Conservation (phyloP, 2,329 filamentous ascomycete genomes). For the Piedraia hortae region DNA sequence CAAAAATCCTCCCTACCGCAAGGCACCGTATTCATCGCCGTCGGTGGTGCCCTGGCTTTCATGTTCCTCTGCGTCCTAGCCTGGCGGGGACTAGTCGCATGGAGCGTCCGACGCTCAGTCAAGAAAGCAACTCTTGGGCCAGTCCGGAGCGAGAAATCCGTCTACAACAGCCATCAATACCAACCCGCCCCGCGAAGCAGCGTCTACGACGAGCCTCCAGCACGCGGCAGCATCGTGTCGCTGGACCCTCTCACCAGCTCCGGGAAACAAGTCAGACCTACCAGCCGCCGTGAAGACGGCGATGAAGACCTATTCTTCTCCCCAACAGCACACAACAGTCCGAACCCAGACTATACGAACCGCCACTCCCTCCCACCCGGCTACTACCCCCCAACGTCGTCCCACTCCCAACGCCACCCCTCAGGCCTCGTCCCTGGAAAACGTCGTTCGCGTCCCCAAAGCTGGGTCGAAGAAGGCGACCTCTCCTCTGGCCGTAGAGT, state of each 20-base stretch:
- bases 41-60: constrained; percentile 65
- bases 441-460: constrained; percentile 2
- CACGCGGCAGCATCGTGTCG: constrained; percentile 27
- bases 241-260: constrained; percentile 22
- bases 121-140: constrained; percentile 58
- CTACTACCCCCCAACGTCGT: constrained; percentile 39
- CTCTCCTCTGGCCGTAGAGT: constrained; percentile 37
- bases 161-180: constrained; percentile 10
- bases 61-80: constrained; percentile 55
- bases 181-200: constrained; percentile 5
- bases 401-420: constrained; percentile 6
- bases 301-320: constrained; percentile 53
- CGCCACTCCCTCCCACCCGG: constrained; percentile 65
- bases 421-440: constrained; percentile 4
- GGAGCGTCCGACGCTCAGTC: constrained; percentile 75
- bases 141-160: constrained; percentile 17
- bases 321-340: constrained; percentile 43
- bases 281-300: constrained; percentile 7
- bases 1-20: constrained; percentile 61
- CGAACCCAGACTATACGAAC: constrained; percentile 14
- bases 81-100: constrained; percentile 72
- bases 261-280: constrained; percentile 13
- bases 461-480: constrained; percentile 5
- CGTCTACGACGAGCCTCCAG: constrained; percentile 17
- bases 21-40: constrained; percentile 86